Base-by-base conservation (phyloP, 163 green algal genomes). In the Chlorella variabilis region DNA sequence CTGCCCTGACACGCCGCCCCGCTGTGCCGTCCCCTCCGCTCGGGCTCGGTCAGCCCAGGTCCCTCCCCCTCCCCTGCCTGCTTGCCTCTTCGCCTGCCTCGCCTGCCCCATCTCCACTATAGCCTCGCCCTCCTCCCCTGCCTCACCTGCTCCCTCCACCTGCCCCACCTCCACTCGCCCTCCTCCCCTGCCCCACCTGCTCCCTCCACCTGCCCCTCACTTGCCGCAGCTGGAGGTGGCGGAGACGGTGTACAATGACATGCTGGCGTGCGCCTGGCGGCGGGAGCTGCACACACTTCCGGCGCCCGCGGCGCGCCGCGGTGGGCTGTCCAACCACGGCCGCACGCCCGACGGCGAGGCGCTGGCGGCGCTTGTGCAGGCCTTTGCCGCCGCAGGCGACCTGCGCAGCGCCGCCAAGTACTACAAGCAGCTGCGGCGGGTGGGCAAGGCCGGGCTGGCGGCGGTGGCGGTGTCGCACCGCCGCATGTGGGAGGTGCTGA, bases 401-500 rank as follows among this genome's bases (percentile, higher is more conserved):
- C 34, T 90, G 56, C 66, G 79, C 8, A 51, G 63, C 21, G 76
- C 84, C 3, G 51, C 27, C 62, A 86, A 85, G 82, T 90, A 78
- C 29, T 94, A 92, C 80, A 75, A 85, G 71, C 83, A 93, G 84
- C 81, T 94, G 48, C 83, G 77, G 51, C 66, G 83, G 21, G 62
- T 86, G 33, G 75, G 58, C 51, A 51, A 38, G 33, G 49, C 23
- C 27, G 85, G 75, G 1, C 51, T 92, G 69, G 41, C 76, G 9
- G 41, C 59, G 4, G 58, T 92, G 39, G 80, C 80, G 4, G 31
- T 83, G 23, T 76, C 31, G 15, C 41, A 90, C 42, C 70, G 80
- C 3, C 69, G 67, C 51, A 87, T 94, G 79, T 95, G 91, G 76
- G 87, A 95, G 82, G 36, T 69, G 11, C 81, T 92, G 5, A 93